Evolutionary conservation across 108 stramenopile species (phyloP).

Genomic region (Nannochloropsis gaditana): DNA sequence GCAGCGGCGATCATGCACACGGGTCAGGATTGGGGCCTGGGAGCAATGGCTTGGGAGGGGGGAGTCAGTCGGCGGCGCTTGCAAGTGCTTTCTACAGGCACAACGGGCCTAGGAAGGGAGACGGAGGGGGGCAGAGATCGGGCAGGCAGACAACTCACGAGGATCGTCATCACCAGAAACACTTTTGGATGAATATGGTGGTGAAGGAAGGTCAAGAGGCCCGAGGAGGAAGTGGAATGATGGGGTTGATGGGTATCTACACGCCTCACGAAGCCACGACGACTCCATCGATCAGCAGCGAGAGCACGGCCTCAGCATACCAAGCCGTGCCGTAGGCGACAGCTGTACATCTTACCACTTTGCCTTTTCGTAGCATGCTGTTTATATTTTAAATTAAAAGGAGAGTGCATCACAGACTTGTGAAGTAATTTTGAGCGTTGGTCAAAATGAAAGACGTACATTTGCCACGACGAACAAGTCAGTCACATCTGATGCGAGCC

Average conservation of each 20-base stretch:
- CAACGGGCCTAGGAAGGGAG: neutral
- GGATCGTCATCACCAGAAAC: neutral
- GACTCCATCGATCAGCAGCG: neutral
- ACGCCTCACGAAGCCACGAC: neutral
- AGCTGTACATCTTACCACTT: no score
- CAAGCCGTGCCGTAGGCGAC: neutral
- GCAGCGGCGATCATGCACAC: neutral
- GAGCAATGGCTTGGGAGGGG: neutral
- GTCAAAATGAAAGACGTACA: no score
- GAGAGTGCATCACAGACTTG: no score
- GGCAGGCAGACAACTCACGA: neutral
- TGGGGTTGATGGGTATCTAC: slow-evolving; percentile 9
- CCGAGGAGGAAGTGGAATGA: neutral
- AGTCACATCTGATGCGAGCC: no score
- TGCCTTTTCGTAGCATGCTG: no score
- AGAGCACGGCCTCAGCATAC: neutral
- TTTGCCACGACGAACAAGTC: no score
- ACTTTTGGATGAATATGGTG: slow-evolving; percentile 17
- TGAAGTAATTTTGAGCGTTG: no score
- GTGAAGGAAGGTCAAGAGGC: neutral
- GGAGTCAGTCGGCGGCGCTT: neutral
- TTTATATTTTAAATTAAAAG: no score
- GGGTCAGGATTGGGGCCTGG: neutral
- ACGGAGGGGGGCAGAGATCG: neutral
- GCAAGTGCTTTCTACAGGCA: slow-evolving; percentile 16